Base-by-base conservation (phyloP, 257 asterid genomes). In the Forsythia suspensa region DNA sequence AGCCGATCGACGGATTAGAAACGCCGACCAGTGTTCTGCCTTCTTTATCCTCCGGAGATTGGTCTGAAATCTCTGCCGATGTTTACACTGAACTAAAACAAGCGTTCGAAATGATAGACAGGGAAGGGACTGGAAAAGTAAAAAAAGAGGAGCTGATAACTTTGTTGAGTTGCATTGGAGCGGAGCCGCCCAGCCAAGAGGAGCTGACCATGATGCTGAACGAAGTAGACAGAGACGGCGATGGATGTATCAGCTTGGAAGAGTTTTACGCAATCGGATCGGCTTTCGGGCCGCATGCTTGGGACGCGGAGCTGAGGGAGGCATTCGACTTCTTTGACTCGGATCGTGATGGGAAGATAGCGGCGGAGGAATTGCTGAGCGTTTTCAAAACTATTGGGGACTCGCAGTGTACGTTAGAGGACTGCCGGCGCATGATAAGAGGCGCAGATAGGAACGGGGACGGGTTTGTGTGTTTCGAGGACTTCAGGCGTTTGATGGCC, bases 401-500 rank as follows among this genome's bases (percentile, higher is more conserved):
- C 70, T 88, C 85, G 8, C 79, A 67, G 83, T 92, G 98, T 86
- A 82, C 98, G 87, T 84, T 94, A 77, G 98, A 92, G 83, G 97
- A 94, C 61, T 92, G 98, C 91, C 84, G 87, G 88, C 91, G 91
- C 77, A 94, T 94, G 98, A 94, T 94, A 73, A 76, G 77, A 20
- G 92, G 92, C 1, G 98, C 91, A 9, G 94, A 91, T 73, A 85
- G 80, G 24, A 91, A 89, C 18, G 94, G 97, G 10, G 98, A 90
- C 48, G 97, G 97, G n/a, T 92, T 92, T 85, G 98, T 94, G 10
- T 91, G 97, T 89, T 91, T 91, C 82, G 96, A 89, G 76, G 98
- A 94, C 84, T 94, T 94, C 55, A 42, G 88, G 20, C 90, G 84
- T 77, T 91, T 94, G 98, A 94, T 94, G 98, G 95, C 84, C 24